Evolutionary conservation across 495 filamentous ascomycete genomes (phyloP), one percentile per base, ranked within the genome.

Genomic region (Rostrohypoxylon terebratum): DNA sequence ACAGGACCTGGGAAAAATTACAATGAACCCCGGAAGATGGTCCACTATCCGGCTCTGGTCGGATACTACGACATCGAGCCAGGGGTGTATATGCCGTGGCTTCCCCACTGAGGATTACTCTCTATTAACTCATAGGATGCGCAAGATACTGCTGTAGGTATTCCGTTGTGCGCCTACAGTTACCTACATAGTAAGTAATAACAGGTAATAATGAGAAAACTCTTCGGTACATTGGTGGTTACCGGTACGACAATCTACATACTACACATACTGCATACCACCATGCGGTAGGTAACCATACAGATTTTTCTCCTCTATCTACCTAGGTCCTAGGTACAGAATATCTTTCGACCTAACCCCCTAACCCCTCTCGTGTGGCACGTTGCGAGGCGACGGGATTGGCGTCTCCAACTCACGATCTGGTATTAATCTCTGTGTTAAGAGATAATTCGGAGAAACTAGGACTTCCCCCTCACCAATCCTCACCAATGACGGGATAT

Each of bases 361-460:
- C 45, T 63, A 58, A 48, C 71, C 63, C 65, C 71, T 74, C 63
- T 67, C 59, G 60, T 69, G 76, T 76, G 71, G 70, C 31, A 74
- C 76, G 64, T 73, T 72, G 54, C 71, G 25, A 62, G 54, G 18
- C 50, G 40, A 74, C 67, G 42, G 68, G 74, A 72, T 72, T 78
- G 63, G 57, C 36, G 40, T 68, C 68, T 72, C 47, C 67, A 72
- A 62, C 28, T 48, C n/a, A 44, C 42, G 55, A 55, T 50, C 28
- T 68, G 64, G 59, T 59, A 63, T 66, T 58, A 54, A 72, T 72
- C 66, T 72, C 62, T 47, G 69, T 63, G 42, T 50, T 55, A 59
- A 67, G 25, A 23, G 48, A 31, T 23, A 47, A 70, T 59, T 70
- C 71, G 71, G 71, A 67, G 62, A 70, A 74, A 63, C 62, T 70